Percentiles rank a stretch among this genome's conserved stretches.
Conservation (phyloP, 805 yeast genomes). For the Spathaspora gorwiae region DNA sequence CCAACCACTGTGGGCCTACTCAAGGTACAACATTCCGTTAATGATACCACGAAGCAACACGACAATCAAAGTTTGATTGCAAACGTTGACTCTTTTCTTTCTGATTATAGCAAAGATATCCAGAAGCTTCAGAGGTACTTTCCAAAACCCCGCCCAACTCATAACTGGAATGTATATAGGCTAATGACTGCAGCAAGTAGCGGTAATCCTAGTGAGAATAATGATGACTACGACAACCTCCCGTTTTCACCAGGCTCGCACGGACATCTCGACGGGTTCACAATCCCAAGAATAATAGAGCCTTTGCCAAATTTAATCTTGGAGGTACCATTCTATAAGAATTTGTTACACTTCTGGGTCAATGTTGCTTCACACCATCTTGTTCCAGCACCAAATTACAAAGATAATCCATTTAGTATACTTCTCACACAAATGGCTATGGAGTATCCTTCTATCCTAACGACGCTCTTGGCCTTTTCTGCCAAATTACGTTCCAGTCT, state of each 20-base stretch:
- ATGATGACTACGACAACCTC: not conserved
- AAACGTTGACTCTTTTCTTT: slow-evolving; percentile 11
- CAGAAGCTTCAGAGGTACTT: slow-evolving; percentile 25
- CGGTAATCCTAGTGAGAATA: not conserved
- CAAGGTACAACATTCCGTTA: not conserved
- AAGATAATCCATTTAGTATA: slow-evolving; percentile 61
- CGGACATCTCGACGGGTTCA: not conserved
- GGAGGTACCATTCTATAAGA: slow-evolving; percentile 56
- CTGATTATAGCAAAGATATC: slow-evolving; percentile 35
- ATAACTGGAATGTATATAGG: slow-evolving; percentile 1
- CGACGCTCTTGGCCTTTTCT: slow-evolving; percentile 48
- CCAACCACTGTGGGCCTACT: not conserved
- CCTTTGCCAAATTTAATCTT: slow-evolving; percentile 59
- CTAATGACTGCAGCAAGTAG: not conserved
- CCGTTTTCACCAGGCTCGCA: not conserved
- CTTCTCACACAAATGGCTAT: slow-evolving; percentile 67
- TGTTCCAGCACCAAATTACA: slow-evolving; percentile 64
- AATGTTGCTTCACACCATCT: slow-evolving; percentile 56
- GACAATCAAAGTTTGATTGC: not conserved
- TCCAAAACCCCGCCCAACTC: slow-evolving; percentile 8
- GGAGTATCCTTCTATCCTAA: slow-evolving; percentile 51
- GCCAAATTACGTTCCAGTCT: slow-evolving; percentile 27
- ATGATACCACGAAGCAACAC: not conserved
- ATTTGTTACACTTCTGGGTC: slow-evolving; percentile 59
- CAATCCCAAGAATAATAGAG: slow-evolving; percentile 28